Conservation (phyloP, 2,329 filamentous ascomycete species). For the Alternaria gaisen region DNA sequence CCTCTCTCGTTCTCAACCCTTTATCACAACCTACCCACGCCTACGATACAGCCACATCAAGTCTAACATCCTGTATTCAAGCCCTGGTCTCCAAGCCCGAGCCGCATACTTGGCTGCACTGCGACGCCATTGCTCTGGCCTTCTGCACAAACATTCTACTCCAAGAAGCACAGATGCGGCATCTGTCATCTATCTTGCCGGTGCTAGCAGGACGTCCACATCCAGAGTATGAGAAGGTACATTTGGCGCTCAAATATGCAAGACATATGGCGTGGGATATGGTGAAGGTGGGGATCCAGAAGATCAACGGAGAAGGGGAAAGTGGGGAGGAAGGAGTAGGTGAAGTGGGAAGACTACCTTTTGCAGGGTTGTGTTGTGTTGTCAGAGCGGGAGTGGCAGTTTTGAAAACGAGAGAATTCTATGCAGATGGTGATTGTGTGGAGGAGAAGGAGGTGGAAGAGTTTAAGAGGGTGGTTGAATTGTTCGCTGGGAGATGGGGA, state of each 20-base stretch:
- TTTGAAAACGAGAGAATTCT: slow-evolving; percentile 12
- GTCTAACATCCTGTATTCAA: no score
- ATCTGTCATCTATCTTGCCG: not conserved
- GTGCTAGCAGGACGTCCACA: not conserved
- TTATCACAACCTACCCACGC: no score
- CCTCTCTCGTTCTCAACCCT: not conserved
- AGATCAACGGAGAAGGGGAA: slow-evolving; percentile 5
- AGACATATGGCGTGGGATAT: slow-evolving; percentile 28
- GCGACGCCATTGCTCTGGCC: slow-evolving; percentile 23
- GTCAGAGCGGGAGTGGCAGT: slow-evolving; percentile 24
- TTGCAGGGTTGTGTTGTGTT: slow-evolving; percentile 25
- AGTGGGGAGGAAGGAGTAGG: no score
- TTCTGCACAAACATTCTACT: slow-evolving; percentile 25
- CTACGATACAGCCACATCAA: no score
- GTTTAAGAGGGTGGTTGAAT: not conserved
- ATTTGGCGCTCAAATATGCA: slow-evolving; percentile 20
- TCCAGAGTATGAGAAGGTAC: slow-evolving; percentile 8
- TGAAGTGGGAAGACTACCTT: slow-evolving; percentile 13
- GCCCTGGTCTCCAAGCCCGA: slow-evolving; percentile 19
- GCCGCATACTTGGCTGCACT: slow-evolving; percentile 23
- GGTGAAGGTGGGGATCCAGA: slow-evolving; percentile 15
- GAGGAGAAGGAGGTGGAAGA: not conserved
- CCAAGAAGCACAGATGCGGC: not conserved
- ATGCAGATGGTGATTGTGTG: not conserved
- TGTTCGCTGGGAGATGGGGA: no score